Conservation (phyloP, 495 filamentous ascomycete species). For the Opeltia flavorubescens region DNA sequence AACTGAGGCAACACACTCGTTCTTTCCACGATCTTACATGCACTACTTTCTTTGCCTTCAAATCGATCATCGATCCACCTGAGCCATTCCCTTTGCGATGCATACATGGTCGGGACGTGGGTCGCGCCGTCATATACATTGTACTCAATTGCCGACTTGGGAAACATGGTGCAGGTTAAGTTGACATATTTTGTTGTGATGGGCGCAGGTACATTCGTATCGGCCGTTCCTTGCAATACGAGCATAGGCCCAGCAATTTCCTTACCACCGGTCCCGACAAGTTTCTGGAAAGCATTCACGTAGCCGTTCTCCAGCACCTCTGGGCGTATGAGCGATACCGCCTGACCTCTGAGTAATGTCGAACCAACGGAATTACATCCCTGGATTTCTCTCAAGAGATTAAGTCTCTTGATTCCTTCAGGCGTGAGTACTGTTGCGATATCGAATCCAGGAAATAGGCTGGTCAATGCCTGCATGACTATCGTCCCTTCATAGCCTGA, state of each 20-base stretch:
- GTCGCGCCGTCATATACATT: conserved; percentile 14
- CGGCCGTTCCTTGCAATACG: conserved; percentile 24
- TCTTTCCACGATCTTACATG: background rate
- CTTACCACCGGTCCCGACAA: conserved; percentile 12
- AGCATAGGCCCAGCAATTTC: conserved; percentile 25
- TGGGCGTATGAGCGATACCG: background rate
- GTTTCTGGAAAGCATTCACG: conserved; percentile 9
- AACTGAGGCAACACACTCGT: background rate
- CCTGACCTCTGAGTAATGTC: background rate
- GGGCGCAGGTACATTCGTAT: conserved; percentile 11
- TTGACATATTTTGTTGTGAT: conserved; percentile 14
- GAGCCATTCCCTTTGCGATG: conserved; percentile 20
- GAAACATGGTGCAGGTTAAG: conserved; percentile 16
- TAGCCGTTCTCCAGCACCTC: conserved; percentile 3
- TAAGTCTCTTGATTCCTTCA: background rate
- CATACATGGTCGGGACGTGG: conserved; percentile 20
- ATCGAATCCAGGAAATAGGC: background rate
- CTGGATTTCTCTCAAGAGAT: background rate
- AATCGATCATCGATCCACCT: conserved; percentile 25
- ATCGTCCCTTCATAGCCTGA: background rate
- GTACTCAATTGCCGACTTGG: conserved; percentile 16
- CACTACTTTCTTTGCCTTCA: conserved; percentile 13
- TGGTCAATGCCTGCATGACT: background rate
- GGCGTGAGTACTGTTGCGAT: background rate
- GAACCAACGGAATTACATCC: background rate